A percentile compares a stretch with the other conserved stretches of the same genome.
These are phyloP conservation scores for Phylloporus sp. DNA, from an alignment of 768 basidiomycete species.

Conservation along the genomic window DNA sequence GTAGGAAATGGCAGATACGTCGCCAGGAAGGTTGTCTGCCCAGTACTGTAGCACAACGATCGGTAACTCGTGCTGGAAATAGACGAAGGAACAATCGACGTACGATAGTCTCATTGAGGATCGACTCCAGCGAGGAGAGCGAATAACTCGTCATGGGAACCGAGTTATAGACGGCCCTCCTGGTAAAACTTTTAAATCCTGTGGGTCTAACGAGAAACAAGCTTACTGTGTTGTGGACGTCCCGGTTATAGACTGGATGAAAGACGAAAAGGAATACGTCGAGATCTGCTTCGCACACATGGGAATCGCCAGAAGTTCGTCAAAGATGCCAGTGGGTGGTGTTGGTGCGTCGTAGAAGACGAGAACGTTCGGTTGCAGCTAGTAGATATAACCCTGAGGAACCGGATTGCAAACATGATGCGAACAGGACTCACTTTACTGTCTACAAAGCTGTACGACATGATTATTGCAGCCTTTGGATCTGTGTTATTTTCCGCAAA, in stretches of 20 bases:
- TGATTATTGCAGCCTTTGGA: slow-evolving; percentile 34
- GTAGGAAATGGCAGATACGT: slow-evolving; percentile 9
- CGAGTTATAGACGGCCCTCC: slow-evolving; percentile 6
- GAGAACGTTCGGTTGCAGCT: too few species aligned
- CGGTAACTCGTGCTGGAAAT: not conserved
- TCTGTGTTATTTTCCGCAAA: slow-evolving; percentile 18
- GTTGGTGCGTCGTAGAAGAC: slow-evolving; percentile 52
- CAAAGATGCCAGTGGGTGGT: slow-evolving; percentile 18
- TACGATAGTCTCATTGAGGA: slow-evolving; percentile 15
- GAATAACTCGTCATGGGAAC: slow-evolving; percentile 6
- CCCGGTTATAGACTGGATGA: slow-evolving; percentile 6
- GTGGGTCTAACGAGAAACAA: not conserved
- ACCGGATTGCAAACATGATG: not conserved
- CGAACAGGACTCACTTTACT: not conserved
- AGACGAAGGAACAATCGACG: not conserved
- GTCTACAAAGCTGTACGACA: slow-evolving; percentile 34
- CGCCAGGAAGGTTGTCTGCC: not conserved
- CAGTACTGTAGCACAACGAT: slow-evolving; percentile 15
- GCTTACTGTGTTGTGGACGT: slow-evolving; percentile 4
- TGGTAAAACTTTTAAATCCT: not conserved
- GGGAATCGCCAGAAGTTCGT: slow-evolving; percentile 23
- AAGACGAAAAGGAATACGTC: slow-evolving; percentile 13
- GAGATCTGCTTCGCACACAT: slow-evolving; percentile 2
- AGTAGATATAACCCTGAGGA: too few species aligned
- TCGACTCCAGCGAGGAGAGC: slow-evolving; percentile 12